A percentile compares a stretch with the other conserved stretches of the same genome.
phyloP scores from a whole-genome alignment of 441 rosid species.

The Dalechampia spathulata region DNA sequence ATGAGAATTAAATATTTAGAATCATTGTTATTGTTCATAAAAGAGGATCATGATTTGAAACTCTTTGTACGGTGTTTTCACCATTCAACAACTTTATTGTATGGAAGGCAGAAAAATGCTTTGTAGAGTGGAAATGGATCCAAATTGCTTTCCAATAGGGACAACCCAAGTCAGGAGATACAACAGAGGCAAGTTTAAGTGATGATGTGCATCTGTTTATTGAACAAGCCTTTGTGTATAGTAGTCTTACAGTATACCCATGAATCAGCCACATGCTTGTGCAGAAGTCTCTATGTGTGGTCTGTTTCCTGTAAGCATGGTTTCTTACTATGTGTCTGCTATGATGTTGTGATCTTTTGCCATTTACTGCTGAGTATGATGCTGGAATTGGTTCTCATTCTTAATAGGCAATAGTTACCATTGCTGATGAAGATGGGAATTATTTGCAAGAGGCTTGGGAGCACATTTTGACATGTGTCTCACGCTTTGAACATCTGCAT shows the following conservation, averaged over 20 bases:
- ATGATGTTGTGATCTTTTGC: neutral
- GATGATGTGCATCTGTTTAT: too few species aligned
- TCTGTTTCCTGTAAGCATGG: neutral
- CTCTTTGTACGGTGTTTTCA: neutral
- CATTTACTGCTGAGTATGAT: constrained; percentile 15
- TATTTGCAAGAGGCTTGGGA: constrained; percentile 99
- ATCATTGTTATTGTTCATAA: neutral
- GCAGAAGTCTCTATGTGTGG: neutral
- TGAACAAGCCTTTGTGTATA: too few species aligned
- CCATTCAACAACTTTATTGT: neutral
- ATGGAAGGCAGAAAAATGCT: neutral
- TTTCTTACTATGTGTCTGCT: neutral
- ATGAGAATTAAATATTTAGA: neutral
- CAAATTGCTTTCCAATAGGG: neutral
- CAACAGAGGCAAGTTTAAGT: too few species aligned
- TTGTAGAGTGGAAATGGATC: neutral
- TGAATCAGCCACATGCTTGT: neutral
- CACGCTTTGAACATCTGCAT: constrained; percentile 98
- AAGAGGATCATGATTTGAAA: neutral
- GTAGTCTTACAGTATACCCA: too few species aligned
- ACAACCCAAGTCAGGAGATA: neutral
- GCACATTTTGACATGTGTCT: constrained; percentile 97
- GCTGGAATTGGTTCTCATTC: constrained; percentile 19
- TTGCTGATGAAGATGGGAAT: constrained; percentile 99
- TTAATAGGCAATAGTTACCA: constrained; percentile 73